Evolutionary conservation across 305 asterid genomes (phyloP).

Genomic region (Fraxinus paxiana): DNA sequence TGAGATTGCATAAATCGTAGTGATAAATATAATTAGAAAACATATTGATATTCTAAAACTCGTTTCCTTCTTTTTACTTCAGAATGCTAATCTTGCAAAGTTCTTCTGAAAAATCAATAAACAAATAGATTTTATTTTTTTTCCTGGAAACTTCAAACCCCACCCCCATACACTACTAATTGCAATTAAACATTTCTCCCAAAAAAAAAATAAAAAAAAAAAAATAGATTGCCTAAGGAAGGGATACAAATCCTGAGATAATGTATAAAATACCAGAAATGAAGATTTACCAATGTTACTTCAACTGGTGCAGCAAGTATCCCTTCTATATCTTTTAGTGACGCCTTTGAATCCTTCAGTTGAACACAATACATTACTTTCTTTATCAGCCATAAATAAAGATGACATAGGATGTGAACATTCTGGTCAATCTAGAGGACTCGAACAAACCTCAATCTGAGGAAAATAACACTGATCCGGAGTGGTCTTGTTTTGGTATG

Average conservation of each 20-base stretch:
- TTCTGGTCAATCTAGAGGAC: slow-evolving; percentile 23
- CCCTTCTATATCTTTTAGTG: slow-evolving; percentile 31
- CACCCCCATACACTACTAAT: background rate
- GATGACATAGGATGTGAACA: slow-evolving; percentile 27
- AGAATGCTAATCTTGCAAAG: slow-evolving; percentile 16
- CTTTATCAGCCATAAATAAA: slow-evolving; percentile 25
- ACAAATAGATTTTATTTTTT: background rate
- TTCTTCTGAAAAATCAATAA: background rate
- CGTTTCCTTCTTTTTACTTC: slow-evolving; percentile 4
- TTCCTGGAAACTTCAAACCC: background rate
- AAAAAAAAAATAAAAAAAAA: background rate
- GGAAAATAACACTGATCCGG: slow-evolving; percentile 25
- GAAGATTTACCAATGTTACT: slow-evolving; percentile 27
- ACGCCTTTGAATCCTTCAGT: slow-evolving; percentile 27
- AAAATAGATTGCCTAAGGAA: background rate
- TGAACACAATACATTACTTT: slow-evolving; percentile 24
- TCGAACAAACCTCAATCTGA: slow-evolving; percentile 27
- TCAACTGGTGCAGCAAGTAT: slow-evolving; percentile 23
- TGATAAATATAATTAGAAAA: background rate
- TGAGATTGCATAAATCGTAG: background rate
- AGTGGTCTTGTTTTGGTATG: slow-evolving; percentile 29
- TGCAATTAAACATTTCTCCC: slow-evolving; percentile 7
- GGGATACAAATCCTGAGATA: background rate
- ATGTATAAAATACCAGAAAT: slow-evolving; percentile 17
- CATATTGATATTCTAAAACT: background rate